Base-by-base conservation (phyloP, 805 yeast species). In the Candida wancherniae region DNA sequence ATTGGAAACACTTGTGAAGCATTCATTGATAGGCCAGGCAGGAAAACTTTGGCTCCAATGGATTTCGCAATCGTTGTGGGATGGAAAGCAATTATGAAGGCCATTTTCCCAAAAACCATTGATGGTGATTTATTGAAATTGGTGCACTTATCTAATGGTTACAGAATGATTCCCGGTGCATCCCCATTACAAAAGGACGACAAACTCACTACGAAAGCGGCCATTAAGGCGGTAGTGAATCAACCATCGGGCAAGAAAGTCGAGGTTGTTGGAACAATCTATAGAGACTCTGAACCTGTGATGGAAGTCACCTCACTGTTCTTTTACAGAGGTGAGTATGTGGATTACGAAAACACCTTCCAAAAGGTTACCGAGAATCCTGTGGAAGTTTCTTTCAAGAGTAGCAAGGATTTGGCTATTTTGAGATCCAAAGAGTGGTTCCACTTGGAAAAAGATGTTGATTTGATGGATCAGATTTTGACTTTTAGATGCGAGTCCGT, bases 11-110 rank as follows among this genome's bases (percentile, higher is more conserved):
- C 83, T 46, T 87, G 95, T 61, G 97, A 92, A 67, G 95, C 94
- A 40, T 92, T 87, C 50, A 95, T 88, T 47, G 73, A 81, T 37
- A 79, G 95, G 69, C 75, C 84, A 29, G 92, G 88, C 44, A 82
- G 84, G 61, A 75, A 73, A 42, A 80, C 85, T 37, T 70, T 78
- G 48, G 98, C 97, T 28, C 99, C 99, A 53, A 90, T 92, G 97
- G 99, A 92, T 69, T 92, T 88, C 56, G 97, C 98, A 29, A 92
- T 92, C 59, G 97, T 92, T 36, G 77, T 88, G 49, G 97, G 98
- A 26, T 92, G 99, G 99, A 83, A 82, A 67, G 94, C 97, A 29
- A 90, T 92, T 57, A 90, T 92, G 69, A 86, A 84, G 69, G 88
- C 97, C n/a, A 84, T 92, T 49, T 92, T 92, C 92, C 98, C 98